These are phyloP conservation scores for Eucalyptus sp. DNA, from an alignment of 345 rosid species.

Conservation along the genomic window DNA sequence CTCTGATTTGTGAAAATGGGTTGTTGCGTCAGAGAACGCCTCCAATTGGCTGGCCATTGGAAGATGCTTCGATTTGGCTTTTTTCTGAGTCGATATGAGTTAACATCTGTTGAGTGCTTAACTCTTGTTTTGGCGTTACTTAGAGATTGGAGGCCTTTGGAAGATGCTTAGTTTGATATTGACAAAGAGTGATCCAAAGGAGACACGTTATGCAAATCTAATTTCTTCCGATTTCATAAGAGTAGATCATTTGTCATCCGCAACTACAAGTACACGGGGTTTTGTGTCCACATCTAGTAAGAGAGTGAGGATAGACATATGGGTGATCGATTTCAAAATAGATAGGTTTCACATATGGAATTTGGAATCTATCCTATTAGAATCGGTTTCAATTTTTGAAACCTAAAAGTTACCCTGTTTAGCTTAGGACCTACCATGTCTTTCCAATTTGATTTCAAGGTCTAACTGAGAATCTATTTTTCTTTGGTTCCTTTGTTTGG, in stretches of 20 bases:
- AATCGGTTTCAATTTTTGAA: rapidly evolving
- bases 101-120: background rate
- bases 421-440: no score
- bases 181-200: background rate
- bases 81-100: background rate
- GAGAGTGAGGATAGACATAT: background rate
- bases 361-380: no score
- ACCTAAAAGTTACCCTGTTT: no score
- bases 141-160: background rate
- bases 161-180: background rate
- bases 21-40: background rate
- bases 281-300: rapidly evolving
- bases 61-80: background rate
- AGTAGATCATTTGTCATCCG: no score
- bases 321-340: background rate
- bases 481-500: no score
- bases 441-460: no score
- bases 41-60: background rate
- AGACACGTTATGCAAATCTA: background rate
- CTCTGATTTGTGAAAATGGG: background rate
- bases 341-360: no score
- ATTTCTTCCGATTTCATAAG: background rate
- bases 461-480: no score
- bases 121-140: background rate
- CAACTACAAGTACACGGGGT: no score